phyloP scores from a whole-genome alignment of 2,329 filamentous ascomycete species.

The Aspergillus costaricaensis region DNA sequence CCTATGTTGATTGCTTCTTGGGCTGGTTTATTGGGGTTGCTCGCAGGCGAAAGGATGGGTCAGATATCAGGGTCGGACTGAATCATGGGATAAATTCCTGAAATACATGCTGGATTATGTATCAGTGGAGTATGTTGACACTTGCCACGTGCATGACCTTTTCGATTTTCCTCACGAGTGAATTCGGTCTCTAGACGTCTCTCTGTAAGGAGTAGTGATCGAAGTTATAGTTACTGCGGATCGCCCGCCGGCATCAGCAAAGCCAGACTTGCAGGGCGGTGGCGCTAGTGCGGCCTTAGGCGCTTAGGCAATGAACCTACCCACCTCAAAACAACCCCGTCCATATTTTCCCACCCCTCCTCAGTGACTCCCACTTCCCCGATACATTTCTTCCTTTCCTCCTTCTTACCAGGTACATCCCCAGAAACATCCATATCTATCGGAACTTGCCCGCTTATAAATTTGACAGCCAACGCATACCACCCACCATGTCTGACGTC shows the following conservation, averaged over 20 bases:
- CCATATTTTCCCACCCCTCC: conserved; percentile 26
- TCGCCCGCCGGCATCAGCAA: neutral
- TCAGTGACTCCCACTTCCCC: conserved; percentile 13
- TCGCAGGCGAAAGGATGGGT: conserved; percentile 8
- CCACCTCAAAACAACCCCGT: conserved; percentile 28
- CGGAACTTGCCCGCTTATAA: conserved; percentile 3
- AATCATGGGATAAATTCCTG: conserved; percentile 8
- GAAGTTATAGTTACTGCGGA: too few relatives aligned
- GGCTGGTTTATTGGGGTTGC: conserved; percentile 15
- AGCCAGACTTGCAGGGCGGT: conserved; percentile 12
- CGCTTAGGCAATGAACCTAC: conserved; percentile 19
- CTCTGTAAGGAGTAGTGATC: too few relatives aligned
- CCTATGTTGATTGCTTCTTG: conserved; percentile 10
- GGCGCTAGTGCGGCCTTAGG: conserved; percentile 26
- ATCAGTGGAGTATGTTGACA: conserved; percentile 14
- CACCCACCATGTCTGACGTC: conserved; percentile 45
- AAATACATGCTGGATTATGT: conserved; percentile 14
- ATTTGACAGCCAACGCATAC: conserved; percentile 12
- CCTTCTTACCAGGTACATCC: conserved; percentile 14
- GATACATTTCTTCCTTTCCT: conserved; percentile 9
- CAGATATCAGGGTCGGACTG: conserved; percentile 4
- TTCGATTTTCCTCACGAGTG: neutral
- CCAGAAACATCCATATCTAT: neutral
- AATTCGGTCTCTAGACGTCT: too few relatives aligned
- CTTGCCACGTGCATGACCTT: neutral